These are phyloP conservation scores for Lasiodiplodia citricola DNA, from an alignment of 2,329 filamentous ascomycete genomes.

Conservation along the genomic window DNA sequence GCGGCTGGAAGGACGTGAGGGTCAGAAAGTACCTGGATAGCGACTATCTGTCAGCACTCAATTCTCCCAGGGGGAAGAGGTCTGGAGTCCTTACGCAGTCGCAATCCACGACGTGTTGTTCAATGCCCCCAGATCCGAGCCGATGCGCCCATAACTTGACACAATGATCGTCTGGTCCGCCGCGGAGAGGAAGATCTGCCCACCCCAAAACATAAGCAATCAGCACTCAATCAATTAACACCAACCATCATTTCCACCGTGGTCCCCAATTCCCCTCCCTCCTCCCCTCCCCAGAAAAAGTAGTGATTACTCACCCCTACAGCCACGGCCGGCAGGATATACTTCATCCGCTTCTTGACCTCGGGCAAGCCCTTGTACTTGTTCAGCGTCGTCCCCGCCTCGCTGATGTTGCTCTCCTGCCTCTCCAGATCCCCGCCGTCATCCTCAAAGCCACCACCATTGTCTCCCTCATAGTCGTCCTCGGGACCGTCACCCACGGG, in stretches of 20 bases:
- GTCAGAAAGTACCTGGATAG: slow-evolving; percentile 69
- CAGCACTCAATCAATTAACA: slow-evolving; percentile 2
- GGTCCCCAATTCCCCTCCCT: neutral
- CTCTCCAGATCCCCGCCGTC: slow-evolving; percentile 44
- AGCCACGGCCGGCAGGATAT: slow-evolving; percentile 65
- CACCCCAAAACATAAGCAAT: slow-evolving; percentile 11
- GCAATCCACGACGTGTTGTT: slow-evolving; percentile 80
- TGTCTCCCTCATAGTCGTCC: slow-evolving; percentile 28
- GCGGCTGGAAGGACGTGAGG: slow-evolving; percentile 74
- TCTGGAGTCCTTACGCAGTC: slow-evolving; percentile 51
- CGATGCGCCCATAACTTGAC: slow-evolving; percentile 78
- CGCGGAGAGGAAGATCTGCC: slow-evolving; percentile 71
- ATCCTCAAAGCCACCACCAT: slow-evolving; percentile 22
- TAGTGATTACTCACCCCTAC: slow-evolving; percentile 60
- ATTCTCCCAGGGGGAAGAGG: neutral
- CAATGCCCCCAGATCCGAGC: slow-evolving; percentile 74
- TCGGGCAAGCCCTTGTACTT: slow-evolving; percentile 55
- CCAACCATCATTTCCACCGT: neutral
- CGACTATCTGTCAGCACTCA: neutral
- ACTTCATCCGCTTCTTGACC: slow-evolving; percentile 57
- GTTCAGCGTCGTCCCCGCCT: slow-evolving; percentile 20
- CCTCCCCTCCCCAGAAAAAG: neutral
- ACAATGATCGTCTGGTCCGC: slow-evolving; percentile 79
- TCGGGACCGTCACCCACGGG: slow-evolving; percentile 34
- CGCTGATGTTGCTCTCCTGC: slow-evolving; percentile 39